Evolutionary conservation across 805 yeast species (phyloP).

Genomic region (Blastobotrys robertii): DNA sequence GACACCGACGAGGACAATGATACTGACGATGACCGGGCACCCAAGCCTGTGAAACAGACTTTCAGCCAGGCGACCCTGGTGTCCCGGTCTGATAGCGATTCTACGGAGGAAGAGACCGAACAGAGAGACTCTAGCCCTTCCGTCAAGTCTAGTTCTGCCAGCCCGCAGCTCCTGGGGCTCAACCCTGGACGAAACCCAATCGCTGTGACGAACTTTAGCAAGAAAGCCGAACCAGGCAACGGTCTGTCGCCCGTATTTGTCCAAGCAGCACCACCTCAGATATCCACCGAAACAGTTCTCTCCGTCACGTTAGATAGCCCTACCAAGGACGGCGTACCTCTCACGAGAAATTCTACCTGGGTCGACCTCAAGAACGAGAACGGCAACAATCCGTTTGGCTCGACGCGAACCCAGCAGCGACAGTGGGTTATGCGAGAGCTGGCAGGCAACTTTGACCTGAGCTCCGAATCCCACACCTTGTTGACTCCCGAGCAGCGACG

Average conservation of each 20-base stretch:
- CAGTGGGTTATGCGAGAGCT: constrained; percentile 53
- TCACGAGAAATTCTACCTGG: too few species aligned
- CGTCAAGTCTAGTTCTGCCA: too few species aligned
- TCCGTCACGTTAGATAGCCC: constrained; percentile 9
- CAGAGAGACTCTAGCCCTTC: too few species aligned
- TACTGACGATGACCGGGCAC: neutral
- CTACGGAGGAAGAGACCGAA: too few species aligned
- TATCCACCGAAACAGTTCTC: constrained; percentile 16
- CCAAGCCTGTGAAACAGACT: too few species aligned
- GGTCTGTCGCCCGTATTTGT: too few species aligned
- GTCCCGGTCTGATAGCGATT: too few species aligned
- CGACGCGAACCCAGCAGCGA: constrained; percentile 61
- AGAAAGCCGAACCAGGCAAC: too few species aligned
- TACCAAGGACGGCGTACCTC: neutral
- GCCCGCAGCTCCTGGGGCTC: neutral
- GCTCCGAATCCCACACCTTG: constrained; percentile 6
- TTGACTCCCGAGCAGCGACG: constrained; percentile 26
- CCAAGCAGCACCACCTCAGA: constrained; percentile 13
- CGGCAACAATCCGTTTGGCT: neutral
- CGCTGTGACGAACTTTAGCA: neutral
- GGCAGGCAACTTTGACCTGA: constrained; percentile 7
- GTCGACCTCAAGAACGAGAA: too few species aligned
- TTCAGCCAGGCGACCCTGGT: too few species aligned
- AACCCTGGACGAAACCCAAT: constrained; percentile 3
- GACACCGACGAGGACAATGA: constrained; percentile 7